Percentiles rank a stretch among this genome's conserved stretches.
These are phyloP conservation scores for Agaricus bisporus DNA, from an alignment of 768 basidiomycete genomes.

Conservation along the genomic window DNA sequence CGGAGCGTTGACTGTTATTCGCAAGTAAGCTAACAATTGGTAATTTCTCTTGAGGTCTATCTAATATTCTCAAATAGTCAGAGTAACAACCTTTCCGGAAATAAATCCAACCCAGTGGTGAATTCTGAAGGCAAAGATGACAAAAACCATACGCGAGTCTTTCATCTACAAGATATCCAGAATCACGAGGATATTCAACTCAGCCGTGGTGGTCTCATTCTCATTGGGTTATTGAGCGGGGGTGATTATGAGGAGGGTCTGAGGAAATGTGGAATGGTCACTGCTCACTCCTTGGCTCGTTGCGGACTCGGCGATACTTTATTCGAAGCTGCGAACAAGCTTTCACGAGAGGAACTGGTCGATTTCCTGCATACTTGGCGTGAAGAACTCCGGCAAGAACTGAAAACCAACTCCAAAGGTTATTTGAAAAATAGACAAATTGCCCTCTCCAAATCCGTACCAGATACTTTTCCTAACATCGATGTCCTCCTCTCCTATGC, in stretches of 20 bases:
- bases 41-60: neutral
- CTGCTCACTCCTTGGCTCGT: constrained; percentile 71
- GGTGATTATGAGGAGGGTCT: constrained; percentile 84
- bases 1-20: constrained; percentile 74
- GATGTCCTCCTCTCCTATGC: constrained; percentile 75
- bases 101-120: constrained; percentile 53
- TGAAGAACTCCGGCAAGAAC: constrained; percentile 51
- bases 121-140: constrained; percentile 69
- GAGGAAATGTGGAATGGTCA: constrained; percentile 59
- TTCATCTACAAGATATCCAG: constrained; percentile 32
- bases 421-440: constrained; percentile 58
- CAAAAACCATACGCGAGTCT: constrained; percentile 58
- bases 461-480: constrained; percentile 64
- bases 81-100: constrained; percentile 68
- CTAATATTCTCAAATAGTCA: constrained; percentile 41
- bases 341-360: constrained; percentile 37
- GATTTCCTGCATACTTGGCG: constrained; percentile 62
- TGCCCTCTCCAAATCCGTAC: constrained; percentile 57
- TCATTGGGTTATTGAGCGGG: constrained; percentile 81
- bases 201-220: constrained; percentile 71
- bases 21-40: constrained; percentile 57
- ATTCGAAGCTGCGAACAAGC: constrained; percentile 48
- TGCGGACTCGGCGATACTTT: constrained; percentile 77
- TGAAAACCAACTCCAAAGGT: constrained; percentile 63
- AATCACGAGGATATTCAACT: constrained; percentile 33